Percentiles rank a stretch among this genome's conserved stretches.
phyloP scores from a whole-genome alignment of 202 grass and related monocot genomes.

The Alloteropsis angusta region DNA sequence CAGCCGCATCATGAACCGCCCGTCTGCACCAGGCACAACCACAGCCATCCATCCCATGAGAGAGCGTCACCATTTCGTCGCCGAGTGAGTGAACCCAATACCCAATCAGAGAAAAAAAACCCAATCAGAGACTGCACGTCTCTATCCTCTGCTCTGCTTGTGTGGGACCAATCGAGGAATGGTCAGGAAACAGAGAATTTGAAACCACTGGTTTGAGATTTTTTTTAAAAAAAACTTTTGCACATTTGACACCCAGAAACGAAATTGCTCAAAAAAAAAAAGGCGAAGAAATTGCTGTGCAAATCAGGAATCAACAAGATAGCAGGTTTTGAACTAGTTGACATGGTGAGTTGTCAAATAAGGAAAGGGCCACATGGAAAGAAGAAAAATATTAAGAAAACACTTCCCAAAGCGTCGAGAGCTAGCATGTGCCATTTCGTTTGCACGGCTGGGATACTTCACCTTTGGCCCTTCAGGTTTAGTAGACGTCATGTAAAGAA shows the following conservation, averaged over 20 bases:
- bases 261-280: background rate
- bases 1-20: conserved; percentile 94
- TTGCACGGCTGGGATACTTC: background rate
- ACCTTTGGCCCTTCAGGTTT: conserved; percentile 23
- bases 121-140: background rate
- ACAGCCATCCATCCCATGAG: too few species aligned
- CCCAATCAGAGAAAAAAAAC: too few species aligned
- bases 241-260: background rate
- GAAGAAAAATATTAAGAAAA: background rate
- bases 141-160: background rate
- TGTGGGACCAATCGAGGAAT: too few species aligned
- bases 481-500: background rate
- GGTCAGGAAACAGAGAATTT: background rate
- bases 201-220: background rate
- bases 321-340: background rate
- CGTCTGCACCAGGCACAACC: conserved; percentile 38
- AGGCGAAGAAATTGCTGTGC: background rate
- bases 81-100: background rate
- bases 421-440: background rate
- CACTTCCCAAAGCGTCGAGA: background rate
- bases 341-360: background rate
- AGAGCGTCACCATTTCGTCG: background rate
- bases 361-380: background rate
- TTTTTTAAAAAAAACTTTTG: too few species aligned
- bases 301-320: background rate